phyloP scores from a whole-genome alignment of 106 monocot genomes.

The Dactylorhiza incarnata region DNA sequence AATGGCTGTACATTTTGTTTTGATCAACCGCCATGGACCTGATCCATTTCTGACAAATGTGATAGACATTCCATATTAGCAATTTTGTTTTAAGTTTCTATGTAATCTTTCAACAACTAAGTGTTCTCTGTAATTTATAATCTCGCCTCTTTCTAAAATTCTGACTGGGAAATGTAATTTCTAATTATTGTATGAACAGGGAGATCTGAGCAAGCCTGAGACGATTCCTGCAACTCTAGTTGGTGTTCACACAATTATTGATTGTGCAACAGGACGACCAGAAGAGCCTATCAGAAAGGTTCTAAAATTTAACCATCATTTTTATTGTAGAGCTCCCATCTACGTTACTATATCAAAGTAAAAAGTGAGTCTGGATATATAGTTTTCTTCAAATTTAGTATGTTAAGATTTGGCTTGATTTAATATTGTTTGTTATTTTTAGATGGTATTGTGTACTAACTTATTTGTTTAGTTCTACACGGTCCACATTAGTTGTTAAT shows the following conservation, averaged over 20 bases:
- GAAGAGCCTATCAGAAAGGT: slow-evolving; percentile 92
- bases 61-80: too few relatives aligned
- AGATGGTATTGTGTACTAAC: background rate
- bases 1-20: background rate
- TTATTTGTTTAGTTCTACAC: background rate
- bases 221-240: slow-evolving; percentile 96
- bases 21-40: background rate
- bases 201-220: slow-evolving; percentile 91
- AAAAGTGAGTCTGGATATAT: background rate
- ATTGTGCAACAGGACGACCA: slow-evolving; percentile 98
- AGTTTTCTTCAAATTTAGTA: background rate
- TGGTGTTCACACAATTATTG: slow-evolving; percentile 87
- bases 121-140: background rate
- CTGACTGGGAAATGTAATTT: slow-evolving; percentile 3
- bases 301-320: background rate
- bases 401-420: background rate
- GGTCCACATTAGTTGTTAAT: background rate
- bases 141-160: background rate
- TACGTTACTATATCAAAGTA: background rate
- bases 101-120: background rate
- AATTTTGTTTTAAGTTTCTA: background rate
- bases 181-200: slow-evolving; percentile 34
- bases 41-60: background rate
- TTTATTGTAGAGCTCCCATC: background rate
- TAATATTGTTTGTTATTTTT: background rate